phyloP scores from a whole-genome alignment of 352 stramenopile species.

The Globisporangium nagaii region DNA sequence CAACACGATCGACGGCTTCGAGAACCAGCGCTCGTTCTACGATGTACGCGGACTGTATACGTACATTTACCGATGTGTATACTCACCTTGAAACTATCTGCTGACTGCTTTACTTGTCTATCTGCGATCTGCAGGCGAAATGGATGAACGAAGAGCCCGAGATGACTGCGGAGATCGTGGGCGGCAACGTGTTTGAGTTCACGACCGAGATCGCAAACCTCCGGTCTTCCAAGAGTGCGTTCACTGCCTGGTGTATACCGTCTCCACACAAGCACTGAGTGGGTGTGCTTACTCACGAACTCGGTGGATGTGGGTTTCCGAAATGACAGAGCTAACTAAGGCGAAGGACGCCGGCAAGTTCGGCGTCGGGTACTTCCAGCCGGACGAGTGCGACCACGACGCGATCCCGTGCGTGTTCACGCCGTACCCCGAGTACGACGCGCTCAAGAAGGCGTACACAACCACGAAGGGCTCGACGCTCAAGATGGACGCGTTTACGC shows the following conservation, averaged over 20 bases:
- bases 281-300: too few relatives aligned
- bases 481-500: conserved; percentile 28
- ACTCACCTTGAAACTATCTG: too few relatives aligned
- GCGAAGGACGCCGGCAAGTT: conserved; percentile 52
- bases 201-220: conserved; percentile 59
- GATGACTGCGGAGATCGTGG: conserved; percentile 60
- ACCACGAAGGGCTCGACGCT: conserved; percentile 55
- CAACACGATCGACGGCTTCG: conserved; percentile 64
- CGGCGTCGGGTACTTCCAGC: conserved; percentile 67
- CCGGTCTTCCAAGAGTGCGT: conserved; percentile 20
- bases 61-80: not conserved
- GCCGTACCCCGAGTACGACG: conserved; percentile 67
- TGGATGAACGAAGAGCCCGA: conserved; percentile 75
- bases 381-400: conserved; percentile 62
- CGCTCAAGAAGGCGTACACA: conserved; percentile 72
- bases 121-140: too few relatives aligned
- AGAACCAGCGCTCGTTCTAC: conserved; percentile 59
- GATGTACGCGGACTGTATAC: too few relatives aligned
- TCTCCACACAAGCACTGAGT: too few relatives aligned
- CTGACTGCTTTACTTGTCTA: too few relatives aligned
- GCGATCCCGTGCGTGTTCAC: conserved; percentile 46
- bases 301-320: too few relatives aligned
- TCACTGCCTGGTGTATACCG: too few relatives aligned
- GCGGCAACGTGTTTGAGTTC: conserved; percentile 78
- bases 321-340: conserved; percentile 16